Conservation (phyloP, 805 yeast species). For the Candida khao-thaluensis region DNA sequence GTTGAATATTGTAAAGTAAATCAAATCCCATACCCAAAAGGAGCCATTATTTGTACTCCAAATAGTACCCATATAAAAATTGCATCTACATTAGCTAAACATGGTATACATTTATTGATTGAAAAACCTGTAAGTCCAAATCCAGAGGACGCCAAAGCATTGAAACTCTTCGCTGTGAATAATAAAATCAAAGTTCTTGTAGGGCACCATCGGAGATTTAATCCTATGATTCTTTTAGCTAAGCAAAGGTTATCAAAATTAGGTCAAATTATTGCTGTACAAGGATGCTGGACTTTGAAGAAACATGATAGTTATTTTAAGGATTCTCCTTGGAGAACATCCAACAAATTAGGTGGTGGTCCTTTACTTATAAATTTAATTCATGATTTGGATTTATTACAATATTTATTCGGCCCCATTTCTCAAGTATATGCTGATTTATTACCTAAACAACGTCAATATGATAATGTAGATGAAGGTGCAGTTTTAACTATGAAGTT, state of each 20-base stretch:
- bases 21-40: conserved; percentile 27
- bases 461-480: conserved; percentile 37
- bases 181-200: conserved; percentile 30
- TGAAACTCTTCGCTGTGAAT: conserved; percentile 23
- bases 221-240: conserved; percentile 37
- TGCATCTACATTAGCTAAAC: conserved; percentile 29
- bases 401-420: conserved; percentile 39
- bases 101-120: conserved; percentile 34
- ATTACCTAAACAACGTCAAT: conserved; percentile 29
- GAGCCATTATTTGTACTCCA: conserved; percentile 42
- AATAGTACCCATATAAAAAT: conserved; percentile 37
- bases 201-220: conserved; percentile 43
- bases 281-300: conserved; percentile 39
- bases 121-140: conserved; percentile 38
- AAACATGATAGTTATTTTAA: conserved; percentile 36
- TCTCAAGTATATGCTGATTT: conserved; percentile 37
- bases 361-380: conserved; percentile 36
- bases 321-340: conserved; percentile 34
- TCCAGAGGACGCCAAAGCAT: conserved; percentile 30
- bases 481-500: conserved; percentile 34
- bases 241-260: conserved; percentile 26
- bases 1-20: conserved; percentile 21
- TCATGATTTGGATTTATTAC: conserved; percentile 39
- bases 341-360: conserved; percentile 33
- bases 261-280: conserved; percentile 35